Evolutionary conservation across 2,329 filamentous ascomycete genomes (phyloP).

Genomic region (Calonectria pauciramosa): DNA sequence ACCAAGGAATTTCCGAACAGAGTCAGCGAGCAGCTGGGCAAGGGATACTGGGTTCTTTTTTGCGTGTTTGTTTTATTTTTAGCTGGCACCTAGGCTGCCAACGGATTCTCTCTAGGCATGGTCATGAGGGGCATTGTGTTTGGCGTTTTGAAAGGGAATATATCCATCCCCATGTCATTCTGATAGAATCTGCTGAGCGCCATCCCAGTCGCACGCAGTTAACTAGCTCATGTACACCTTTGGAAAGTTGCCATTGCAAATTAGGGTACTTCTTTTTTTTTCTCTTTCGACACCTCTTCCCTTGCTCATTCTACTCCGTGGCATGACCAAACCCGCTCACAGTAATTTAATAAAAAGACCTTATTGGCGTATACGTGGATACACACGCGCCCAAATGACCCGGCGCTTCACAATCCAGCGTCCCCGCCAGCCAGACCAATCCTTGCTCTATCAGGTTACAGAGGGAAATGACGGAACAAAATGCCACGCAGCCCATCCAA

Average conservation of each 20-base stretch:
- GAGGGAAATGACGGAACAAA: conserved; percentile 48
- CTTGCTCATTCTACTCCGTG: conserved; percentile 26
- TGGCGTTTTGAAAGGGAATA: conserved; percentile 14
- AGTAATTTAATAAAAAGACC: conserved; percentile 37
- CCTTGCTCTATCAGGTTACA: conserved; percentile 52
- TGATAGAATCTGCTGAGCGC: conserved; percentile 6
- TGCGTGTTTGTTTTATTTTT: background rate
- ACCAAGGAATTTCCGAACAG: background rate
- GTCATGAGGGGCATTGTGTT: background rate
- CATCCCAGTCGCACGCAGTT: background rate
- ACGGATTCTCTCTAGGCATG: background rate
- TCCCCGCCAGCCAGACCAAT: conserved; percentile 46
- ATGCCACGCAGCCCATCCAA: conserved; percentile 46
- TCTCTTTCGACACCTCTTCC: conserved; percentile 17
- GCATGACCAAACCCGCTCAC: conserved; percentile 26
- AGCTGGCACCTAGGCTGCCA: background rate
- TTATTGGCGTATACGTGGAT: conserved; percentile 43
- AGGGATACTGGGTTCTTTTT: background rate
- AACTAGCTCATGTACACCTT: background rate
- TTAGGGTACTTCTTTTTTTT: conserved; percentile 2
- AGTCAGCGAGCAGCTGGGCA: background rate
- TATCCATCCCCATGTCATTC: conserved; percentile 13
- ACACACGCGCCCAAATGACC: conserved; percentile 40
- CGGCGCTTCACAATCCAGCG: conserved; percentile 44
- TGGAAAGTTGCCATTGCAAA: background rate